These are phyloP conservation scores for Rehmannia glutinosa DNA, from an alignment of 257 asterid genomes.

Conservation along the genomic window DNA sequence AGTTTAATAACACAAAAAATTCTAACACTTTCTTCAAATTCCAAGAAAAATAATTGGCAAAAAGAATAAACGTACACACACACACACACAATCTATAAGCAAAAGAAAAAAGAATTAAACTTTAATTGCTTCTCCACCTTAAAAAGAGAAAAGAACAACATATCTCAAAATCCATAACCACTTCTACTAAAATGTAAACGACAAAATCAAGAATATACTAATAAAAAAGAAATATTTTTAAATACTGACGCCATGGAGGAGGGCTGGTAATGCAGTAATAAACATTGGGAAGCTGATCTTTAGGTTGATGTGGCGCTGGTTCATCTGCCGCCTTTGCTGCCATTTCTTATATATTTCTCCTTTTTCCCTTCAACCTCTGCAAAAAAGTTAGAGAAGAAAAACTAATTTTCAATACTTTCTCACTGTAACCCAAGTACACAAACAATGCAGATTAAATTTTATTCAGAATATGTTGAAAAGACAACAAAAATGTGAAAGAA, in stretches of 20 bases:
- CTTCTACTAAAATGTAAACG: background rate
- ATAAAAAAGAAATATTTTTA: background rate
- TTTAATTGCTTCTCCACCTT: too few relatives aligned
- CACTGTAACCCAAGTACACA: too few relatives aligned
- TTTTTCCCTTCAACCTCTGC: constrained; percentile 23
- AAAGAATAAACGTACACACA: too few relatives aligned
- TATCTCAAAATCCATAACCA: background rate
- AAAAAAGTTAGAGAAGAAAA: too few relatives aligned
- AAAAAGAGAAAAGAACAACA: background rate
- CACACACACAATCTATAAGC: background rate
- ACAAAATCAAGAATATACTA: too few relatives aligned
- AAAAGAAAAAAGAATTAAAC: too few relatives aligned
- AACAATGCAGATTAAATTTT: too few relatives aligned
- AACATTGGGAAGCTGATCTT: constrained; percentile 85
- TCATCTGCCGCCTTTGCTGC: constrained; percentile 58
- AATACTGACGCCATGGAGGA: constrained; percentile 92
- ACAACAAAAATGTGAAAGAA: constrained; percentile 5
- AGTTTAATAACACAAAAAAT: too few relatives aligned
- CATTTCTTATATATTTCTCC: constrained; percentile 25
- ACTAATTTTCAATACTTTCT: too few relatives aligned
- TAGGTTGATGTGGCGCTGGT: constrained; percentile 71
- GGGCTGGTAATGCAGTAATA: constrained; percentile 94
- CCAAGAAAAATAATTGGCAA: too few relatives aligned
- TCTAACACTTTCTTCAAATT: too few relatives aligned
- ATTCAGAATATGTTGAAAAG: too few relatives aligned